A percentile compares a stretch with the other conserved stretches of the same genome.
Conservation (phyloP, 129 eudicot genomes). For the Chrysanthemum makinoi region DNA sequence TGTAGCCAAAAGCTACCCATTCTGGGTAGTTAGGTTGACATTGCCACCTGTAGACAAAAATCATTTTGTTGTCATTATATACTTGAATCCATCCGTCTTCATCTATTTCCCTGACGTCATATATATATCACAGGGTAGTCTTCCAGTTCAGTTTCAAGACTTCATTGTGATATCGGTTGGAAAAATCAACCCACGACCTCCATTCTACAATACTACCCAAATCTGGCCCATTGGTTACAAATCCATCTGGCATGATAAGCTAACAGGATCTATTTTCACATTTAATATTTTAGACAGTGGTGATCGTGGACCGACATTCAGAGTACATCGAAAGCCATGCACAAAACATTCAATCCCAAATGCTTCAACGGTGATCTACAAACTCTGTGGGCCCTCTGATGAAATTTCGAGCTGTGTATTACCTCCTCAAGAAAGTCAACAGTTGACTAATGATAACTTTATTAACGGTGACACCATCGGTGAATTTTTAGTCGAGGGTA, state of each 20-base stretch:
- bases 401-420: conserved; percentile 20
- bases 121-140: conserved; percentile 37
- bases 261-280: conserved; percentile 77
- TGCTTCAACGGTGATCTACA: conserved; percentile 62
- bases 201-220: conserved; percentile 57
- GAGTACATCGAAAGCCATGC: conserved; percentile 71
- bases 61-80: neutral
- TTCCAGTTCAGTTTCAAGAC: conserved; percentile 85
- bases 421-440: conserved; percentile 24
- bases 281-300: conserved; percentile 72
- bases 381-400: conserved; percentile 20
- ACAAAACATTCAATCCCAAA: conserved; percentile 55
- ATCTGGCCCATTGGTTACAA: conserved; percentile 92
- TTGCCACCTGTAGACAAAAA: too few species aligned
- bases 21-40: too few species aligned
- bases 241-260: conserved; percentile 90
- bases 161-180: conserved; percentile 67
- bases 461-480: too few species aligned
- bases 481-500: conserved; percentile 60
- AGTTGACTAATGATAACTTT: conserved; percentile 17
- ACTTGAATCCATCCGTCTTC: neutral
- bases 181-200: conserved; percentile 55
- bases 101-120: neutral
- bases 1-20: too few species aligned
- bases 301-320: conserved; percentile 62